Percentiles rank a stretch among this genome's conserved stretches.
These are phyloP conservation scores for Lentinula aciculospora DNA, from an alignment of 768 basidiomycete genomes.

Conservation along the genomic window DNA sequence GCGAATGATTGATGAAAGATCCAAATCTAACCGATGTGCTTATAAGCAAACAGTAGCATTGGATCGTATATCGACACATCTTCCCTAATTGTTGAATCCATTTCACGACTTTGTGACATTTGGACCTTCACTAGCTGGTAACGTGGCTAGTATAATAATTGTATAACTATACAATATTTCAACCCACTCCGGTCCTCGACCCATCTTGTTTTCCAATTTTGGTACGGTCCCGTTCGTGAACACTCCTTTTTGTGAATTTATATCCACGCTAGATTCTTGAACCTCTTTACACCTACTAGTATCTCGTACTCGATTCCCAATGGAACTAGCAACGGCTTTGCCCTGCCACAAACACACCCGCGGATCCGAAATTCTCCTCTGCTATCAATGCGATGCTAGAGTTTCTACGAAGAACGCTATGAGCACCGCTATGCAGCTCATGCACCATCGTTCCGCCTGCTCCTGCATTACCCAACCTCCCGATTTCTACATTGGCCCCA, in stretches of 20 bases:
- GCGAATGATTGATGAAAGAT: neutral
- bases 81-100: neutral
- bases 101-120: neutral
- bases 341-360: neutral
- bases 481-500: neutral
- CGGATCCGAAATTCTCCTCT: neutral
- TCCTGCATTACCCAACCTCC: neutral
- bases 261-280: too few species aligned
- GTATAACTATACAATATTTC: too few species aligned
- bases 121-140: neutral
- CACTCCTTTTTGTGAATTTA: too few species aligned
- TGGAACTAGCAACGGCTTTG: neutral
- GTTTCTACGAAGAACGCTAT: neutral
- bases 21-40: neutral
- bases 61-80: neutral
- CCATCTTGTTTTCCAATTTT: too few species aligned
- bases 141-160: neutral
- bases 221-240: too few species aligned
- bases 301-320: too few species aligned
- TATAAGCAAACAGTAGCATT: neutral
- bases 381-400: neutral
- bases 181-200: too few species aligned
- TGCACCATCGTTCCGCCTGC: neutral
- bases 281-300: too few species aligned
- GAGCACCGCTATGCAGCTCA: conserved; percentile 1